phyloP scores from a whole-genome alignment of 1,284 basidiomycete species.

The Naganishia albida region DNA sequence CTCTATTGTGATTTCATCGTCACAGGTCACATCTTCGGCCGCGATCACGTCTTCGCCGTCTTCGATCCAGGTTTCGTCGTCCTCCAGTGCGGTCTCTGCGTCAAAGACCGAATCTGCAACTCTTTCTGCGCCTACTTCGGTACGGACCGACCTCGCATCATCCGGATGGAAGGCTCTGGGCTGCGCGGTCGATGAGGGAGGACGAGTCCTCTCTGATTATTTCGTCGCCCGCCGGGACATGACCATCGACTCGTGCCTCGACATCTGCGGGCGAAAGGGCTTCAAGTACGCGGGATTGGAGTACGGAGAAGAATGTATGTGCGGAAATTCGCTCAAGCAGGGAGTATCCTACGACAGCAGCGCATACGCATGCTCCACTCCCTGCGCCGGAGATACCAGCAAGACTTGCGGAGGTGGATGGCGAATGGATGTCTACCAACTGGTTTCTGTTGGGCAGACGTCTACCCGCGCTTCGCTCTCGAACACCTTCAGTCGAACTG shows the following conservation, averaged over 20 bases:
- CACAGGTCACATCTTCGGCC: neutral
- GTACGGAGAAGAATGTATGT: slow-evolving; percentile 50
- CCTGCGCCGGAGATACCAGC: slow-evolving; percentile 43
- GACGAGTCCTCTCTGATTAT: slow-evolving; percentile 26
- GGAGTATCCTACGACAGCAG: slow-evolving; percentile 35
- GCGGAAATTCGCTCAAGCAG: slow-evolving; percentile 39
- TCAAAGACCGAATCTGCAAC: slow-evolving; percentile 33
- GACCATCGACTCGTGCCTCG: slow-evolving; percentile 48
- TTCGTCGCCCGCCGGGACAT: slow-evolving; percentile 33
- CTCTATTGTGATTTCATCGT: neutral
- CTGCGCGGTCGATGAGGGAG: slow-evolving; percentile 43
- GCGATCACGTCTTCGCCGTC: neutral
- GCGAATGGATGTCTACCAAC: slow-evolving; percentile 31
- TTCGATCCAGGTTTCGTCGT: neutral
- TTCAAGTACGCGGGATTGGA: slow-evolving; percentile 52
- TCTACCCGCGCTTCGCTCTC: no score
- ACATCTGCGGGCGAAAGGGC: slow-evolving; percentile 43
- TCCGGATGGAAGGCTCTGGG: slow-evolving; percentile 47
- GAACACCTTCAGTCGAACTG: slow-evolving; percentile 26
- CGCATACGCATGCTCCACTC: slow-evolving; percentile 41
- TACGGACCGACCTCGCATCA: slow-evolving; percentile 28
- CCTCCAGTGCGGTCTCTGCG: no score
- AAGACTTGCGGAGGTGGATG: slow-evolving; percentile 49
- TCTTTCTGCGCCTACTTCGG: slow-evolving; percentile 31
- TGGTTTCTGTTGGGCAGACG: no score